Evolutionary conservation across 2,329 filamentous ascomycete genomes (phyloP).

Genomic region (Epichloe amarillans): DNA sequence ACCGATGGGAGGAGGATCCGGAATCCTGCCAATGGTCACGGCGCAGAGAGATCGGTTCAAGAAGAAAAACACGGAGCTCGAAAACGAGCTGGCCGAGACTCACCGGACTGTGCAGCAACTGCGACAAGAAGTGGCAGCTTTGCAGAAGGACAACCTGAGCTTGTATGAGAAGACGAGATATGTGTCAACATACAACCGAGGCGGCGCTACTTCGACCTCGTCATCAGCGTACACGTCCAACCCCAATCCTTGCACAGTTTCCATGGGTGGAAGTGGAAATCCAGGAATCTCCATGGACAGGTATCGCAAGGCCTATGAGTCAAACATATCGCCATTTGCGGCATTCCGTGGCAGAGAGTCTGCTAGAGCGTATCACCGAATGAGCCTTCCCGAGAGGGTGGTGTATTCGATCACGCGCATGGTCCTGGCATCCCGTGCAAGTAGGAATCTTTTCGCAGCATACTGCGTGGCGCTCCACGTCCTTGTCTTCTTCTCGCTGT

Average conservation of each 20-base stretch:
- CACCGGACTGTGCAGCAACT: conserved; percentile 75
- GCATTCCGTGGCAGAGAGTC: conserved; percentile 92
- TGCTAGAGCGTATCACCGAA: conserved; percentile 77
- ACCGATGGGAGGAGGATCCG: conserved; percentile 60
- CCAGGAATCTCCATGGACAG: conserved; percentile 63
- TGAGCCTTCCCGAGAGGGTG: conserved; percentile 81
- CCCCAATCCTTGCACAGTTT: conserved; percentile 62
- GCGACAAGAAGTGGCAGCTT: conserved; percentile 75
- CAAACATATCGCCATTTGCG: conserved; percentile 88
- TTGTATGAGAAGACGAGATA: conserved; percentile 97
- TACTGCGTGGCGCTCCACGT: conserved; percentile 86
- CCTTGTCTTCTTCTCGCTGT: conserved; percentile 75
- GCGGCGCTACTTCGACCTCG: conserved; percentile 44
- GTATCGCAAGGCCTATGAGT: conserved; percentile 87
- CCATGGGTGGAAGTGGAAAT: conserved; percentile 38
- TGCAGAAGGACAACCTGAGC: conserved; percentile 92
- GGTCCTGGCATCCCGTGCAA: conserved; percentile 78
- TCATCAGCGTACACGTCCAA: conserved; percentile 55
- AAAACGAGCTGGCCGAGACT: conserved; percentile 74
- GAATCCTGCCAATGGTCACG: conserved; percentile 95
- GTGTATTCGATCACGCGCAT: conserved; percentile 86
- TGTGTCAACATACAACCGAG: conserved; percentile 81
- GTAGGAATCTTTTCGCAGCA: conserved; percentile 82
- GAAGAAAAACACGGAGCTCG: conserved; percentile 82
- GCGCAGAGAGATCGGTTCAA: conserved; percentile 97